Evolutionary conservation across 2,329 filamentous ascomycete species (phyloP).

Genomic region (Pseudogymnoascus sp.): DNA sequence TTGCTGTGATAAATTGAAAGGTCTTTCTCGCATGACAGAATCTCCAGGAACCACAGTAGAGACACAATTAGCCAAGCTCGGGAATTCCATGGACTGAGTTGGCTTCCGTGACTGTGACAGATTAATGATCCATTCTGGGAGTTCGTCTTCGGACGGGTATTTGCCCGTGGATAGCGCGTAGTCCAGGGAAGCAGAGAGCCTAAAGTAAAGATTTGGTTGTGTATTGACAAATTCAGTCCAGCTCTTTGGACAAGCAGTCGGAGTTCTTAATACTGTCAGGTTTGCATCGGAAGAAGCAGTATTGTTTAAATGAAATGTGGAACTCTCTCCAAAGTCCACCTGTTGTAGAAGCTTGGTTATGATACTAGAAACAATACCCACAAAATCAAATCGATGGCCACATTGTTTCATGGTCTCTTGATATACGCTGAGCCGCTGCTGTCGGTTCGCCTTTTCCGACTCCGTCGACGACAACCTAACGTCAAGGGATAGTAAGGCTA

Average conservation of each 20-base stretch:
- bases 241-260: not conserved
- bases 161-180: not conserved
- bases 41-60: not conserved
- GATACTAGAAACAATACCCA: not conserved
- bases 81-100: not conserved
- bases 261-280: not conserved
- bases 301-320: not conserved
- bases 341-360: not conserved
- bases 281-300: not conserved
- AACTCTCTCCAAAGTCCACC: not conserved
- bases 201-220: not conserved
- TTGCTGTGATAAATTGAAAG: not conserved
- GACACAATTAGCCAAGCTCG: not conserved
- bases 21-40: not conserved
- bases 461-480: not conserved
- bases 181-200: not conserved
- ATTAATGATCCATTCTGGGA: not conserved
- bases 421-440: not conserved
- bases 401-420: not conserved
- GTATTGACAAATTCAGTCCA: not conserved
- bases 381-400: not conserved
- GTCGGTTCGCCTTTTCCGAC: not conserved
- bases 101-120: not conserved
- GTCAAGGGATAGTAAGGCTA: not conserved
- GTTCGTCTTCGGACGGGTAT: not conserved